Conservation (phyloP, 2,329 filamentous ascomycete genomes). For the Colletotrichum abscissum region DNA sequence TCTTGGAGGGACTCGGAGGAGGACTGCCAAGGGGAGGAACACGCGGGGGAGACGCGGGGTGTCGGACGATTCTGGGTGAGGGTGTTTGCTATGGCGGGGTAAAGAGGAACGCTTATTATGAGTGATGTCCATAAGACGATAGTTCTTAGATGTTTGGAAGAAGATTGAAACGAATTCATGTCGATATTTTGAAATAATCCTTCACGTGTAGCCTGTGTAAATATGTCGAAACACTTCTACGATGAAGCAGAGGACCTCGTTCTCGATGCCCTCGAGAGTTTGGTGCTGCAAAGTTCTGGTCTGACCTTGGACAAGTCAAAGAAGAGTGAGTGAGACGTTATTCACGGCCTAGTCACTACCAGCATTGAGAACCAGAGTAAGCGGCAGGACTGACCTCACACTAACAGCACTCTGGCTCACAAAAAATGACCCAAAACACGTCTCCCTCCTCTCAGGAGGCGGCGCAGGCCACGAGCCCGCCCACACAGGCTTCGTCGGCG, state of each 20-base stretch:
- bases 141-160: background rate
- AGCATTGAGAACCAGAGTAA: background rate
- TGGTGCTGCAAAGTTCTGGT: conserved; percentile 53
- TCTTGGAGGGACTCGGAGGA: background rate
- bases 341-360: accelerated
- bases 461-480: conserved; percentile 74
- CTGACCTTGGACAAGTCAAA: conserved; percentile 63
- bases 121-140: background rate
- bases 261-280: conserved; percentile 30
- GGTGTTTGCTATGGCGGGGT: background rate
- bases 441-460: conserved; percentile 61
- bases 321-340: conserved; percentile 42
- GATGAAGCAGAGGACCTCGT: conserved; percentile 31
- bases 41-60: background rate
- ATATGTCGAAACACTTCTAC: conserved; percentile 29
- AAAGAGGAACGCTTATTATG: conserved; percentile 1
- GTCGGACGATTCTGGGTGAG: conserved; percentile 1
- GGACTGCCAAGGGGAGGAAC: background rate
- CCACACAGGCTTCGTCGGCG: conserved; percentile 72
- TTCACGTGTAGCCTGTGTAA: background rate
- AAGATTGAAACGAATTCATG: background rate
- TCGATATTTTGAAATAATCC: background rate
- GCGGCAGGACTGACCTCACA: background rate
- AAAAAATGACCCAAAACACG: conserved; percentile 43
- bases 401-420: conserved; percentile 26